Base-by-base conservation (phyloP, 148 eudicot genomes). In the Heliamphora exappendiculata region DNA sequence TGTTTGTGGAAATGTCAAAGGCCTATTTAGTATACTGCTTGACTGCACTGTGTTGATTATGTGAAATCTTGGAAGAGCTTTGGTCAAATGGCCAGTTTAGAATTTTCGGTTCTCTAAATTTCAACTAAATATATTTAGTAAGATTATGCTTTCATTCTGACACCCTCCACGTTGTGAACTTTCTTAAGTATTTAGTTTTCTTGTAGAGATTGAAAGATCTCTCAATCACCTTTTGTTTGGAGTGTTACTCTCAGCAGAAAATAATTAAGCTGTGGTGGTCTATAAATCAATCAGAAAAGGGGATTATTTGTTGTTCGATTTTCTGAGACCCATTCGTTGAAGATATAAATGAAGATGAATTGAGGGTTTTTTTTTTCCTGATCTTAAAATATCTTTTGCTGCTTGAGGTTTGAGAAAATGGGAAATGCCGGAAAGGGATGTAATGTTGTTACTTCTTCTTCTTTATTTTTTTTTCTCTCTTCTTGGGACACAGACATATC, bases 401-500 rank as follows among this genome's bases (percentile, higher is more conserved):
- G 69, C 70, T 53, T 41, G 57, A 72, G 41, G 22, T 31, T 79
- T 66, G 65, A 3, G 7, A 47, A 33, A 45, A 42, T 17, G 47
- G 54, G 11, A 63, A 47, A 8, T 60, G n/a, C 42, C 37, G 67
- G 75, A 54, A 78, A 11, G 72, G 72, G 53, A 19, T 59, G 0
- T 17, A 26, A 11, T 13, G 42, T 66, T n/a, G n/a, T n/a, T n/a
- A n/a, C n/a, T n/a, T n/a, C n/a, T n/a, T n/a, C n/a, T n/a, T 28
- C 31, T 20, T 76, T 45, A 26, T 72, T 14, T 62, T 16, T n/a
- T n/a, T n/a, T n/a, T n/a, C n/a, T n/a, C n/a, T n/a, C n/a, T n/a
- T 64, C 22, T 70, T 76, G 76, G 19, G 24, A 33, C 64, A 70
- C 87, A 93, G 99, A 77, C 80, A 68, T 92, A 95, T 75, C 99